Evolutionary conservation across 2,329 filamentous ascomycete species (phyloP).

Genomic region (Colletotrichum somersetense): DNA sequence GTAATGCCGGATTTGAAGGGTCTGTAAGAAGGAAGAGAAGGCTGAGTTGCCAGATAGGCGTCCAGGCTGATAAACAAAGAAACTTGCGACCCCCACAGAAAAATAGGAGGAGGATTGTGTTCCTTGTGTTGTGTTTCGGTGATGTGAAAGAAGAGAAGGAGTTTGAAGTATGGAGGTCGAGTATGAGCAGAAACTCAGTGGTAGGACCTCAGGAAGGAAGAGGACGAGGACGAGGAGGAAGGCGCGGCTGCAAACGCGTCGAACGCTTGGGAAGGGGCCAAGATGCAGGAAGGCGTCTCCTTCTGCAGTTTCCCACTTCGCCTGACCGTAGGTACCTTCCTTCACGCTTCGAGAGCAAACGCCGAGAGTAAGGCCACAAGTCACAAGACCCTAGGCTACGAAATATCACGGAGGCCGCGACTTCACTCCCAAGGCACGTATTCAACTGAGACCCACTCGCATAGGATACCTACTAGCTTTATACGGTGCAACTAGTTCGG

Average conservation of each 20-base stretch:
- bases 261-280: too few relatives aligned
- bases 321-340: not conserved
- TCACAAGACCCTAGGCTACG: not conserved
- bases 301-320: too few relatives aligned
- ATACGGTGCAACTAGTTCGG: too few relatives aligned
- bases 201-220: too few relatives aligned
- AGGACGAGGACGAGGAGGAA: not conserved
- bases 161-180: not conserved
- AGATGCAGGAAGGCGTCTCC: not conserved
- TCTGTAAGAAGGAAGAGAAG: not conserved
- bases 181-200: too few relatives aligned
- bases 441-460: too few relatives aligned
- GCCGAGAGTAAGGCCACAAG: not conserved
- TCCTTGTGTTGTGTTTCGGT: not conserved
- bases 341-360: not conserved
- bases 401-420: not conserved
- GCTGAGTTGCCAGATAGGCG: too few relatives aligned
- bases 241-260: not conserved
- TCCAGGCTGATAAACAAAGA: not conserved
- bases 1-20: not conserved
- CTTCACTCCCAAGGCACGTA: not conserved
- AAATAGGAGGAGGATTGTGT: not conserved
- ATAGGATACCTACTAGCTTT: too few relatives aligned
- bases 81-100: fast-evolving
- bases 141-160: not conserved